These are phyloP conservation scores for Cicer judaicum DNA, from an alignment of 306 rosid species.

Conservation along the genomic window DNA sequence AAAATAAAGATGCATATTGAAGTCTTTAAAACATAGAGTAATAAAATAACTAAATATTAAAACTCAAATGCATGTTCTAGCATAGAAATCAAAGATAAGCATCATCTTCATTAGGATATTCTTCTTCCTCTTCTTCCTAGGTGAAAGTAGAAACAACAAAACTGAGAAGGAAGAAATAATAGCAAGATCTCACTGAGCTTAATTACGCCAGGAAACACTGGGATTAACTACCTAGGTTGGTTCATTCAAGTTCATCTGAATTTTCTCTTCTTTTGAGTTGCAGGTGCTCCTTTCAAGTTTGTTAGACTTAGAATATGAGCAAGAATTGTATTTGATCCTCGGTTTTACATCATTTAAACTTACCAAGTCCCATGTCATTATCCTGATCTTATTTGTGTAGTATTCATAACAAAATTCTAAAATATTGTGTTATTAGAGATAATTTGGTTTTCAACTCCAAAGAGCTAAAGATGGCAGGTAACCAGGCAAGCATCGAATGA, in stretches of 20 bases:
- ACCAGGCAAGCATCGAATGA: conserved; percentile 34
- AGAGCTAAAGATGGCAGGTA: conserved; percentile 9
- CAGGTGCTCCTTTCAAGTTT: conserved; percentile 5
- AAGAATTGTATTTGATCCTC: conserved; percentile 4
- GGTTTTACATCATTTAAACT: conserved; percentile 20
- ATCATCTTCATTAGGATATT: no score
- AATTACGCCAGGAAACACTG: no score
- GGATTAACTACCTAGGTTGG: neutral
- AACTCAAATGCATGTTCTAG: no score
- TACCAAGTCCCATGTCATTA: conserved; percentile 1
- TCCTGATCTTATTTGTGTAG: conserved; percentile 5
- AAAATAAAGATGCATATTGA: no score
- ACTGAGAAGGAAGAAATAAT: no score
- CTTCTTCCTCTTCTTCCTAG: no score
- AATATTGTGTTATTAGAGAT: conserved; percentile 11
- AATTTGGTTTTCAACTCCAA: conserved; percentile 30
- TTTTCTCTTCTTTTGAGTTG: conserved; percentile 21
- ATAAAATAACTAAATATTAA: no score
- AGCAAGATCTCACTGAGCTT: no score
- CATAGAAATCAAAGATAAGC: no score
- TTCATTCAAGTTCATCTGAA: conserved; percentile 25
- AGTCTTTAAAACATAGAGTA: no score
- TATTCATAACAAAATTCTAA: conserved; percentile 16
- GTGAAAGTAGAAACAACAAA: no score
- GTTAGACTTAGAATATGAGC: conserved; percentile 13